Evolutionary conservation across 2,329 filamentous ascomycete species (phyloP).

Genomic region (Berkeleyomyces basicola): DNA sequence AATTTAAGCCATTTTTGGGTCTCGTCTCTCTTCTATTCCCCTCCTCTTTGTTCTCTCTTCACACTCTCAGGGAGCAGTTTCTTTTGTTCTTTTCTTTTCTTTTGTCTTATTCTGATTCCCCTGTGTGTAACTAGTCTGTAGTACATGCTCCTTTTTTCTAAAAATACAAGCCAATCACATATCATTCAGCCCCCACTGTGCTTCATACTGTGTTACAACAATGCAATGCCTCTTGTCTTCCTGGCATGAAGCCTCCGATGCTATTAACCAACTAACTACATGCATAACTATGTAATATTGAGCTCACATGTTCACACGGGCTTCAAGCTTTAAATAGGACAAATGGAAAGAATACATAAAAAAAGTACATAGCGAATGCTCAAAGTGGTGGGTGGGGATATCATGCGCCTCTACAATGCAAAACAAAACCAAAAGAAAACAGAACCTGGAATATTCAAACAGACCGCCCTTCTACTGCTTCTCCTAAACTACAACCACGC

Average conservation of each 20-base stretch:
- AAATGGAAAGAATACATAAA: background rate
- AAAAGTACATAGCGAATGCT: background rate
- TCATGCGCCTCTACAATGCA: background rate
- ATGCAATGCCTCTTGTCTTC: too few species aligned
- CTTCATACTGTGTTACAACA: too few species aligned
- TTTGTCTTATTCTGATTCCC: background rate
- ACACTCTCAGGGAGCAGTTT: background rate
- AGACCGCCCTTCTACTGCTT: background rate
- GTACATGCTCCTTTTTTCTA: too few species aligned
- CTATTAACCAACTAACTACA: too few species aligned
- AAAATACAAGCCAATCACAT: too few species aligned
- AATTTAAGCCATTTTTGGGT: background rate
- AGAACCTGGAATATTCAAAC: background rate
- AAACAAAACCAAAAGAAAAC: background rate
- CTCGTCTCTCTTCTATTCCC: background rate
- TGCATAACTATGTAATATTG: too few species aligned
- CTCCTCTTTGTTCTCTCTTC: background rate
- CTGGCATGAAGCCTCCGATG: too few species aligned
- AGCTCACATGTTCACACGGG: background rate
- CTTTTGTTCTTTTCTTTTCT: background rate
- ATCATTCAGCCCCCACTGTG: too few species aligned
- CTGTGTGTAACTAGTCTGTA: background rate
- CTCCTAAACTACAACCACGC: slow-evolving; percentile 6
- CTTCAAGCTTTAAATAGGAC: background rate
- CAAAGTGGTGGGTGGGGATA: background rate